Base-by-base conservation (phyloP, 306 rosid species). In the Morella rubra region DNA sequence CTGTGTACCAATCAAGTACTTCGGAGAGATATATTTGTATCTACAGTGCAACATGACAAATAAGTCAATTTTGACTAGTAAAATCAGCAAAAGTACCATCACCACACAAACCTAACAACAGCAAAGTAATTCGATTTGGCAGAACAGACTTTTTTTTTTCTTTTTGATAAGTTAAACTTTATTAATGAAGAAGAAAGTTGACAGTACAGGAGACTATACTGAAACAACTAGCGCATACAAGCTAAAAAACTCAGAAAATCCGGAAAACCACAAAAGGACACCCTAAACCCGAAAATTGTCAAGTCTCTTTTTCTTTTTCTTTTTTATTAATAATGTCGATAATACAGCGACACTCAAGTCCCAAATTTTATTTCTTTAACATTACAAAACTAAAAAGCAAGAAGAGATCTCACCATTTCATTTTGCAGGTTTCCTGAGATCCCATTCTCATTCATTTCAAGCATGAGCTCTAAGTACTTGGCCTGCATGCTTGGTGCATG, bases 401-500 rank as follows among this genome's bases (percentile, higher is more conserved):
- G 37, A 73, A 72, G 37, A 72, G 67, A 50, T 77, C 32, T 85
- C 83, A 96, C 99, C 99, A 96, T 92, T 89, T 96, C 99, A 85
- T 89, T 96, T 85, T 92, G 98, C 87, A 96, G 89, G 86, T 92
- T 91, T 68, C 96, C 91, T 12, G 99, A 96, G 67, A 96, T 85
- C 22, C 97, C 95, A 81, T 87, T 87, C 89, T 92, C 96, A 78
- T 96, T 86, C 99, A 96, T 91, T 53, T 97, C 96, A 86, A 96
- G 98, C 98, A 96, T 96, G 82, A 92, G 93, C 77, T 92, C 99
- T 78, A 96, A 82, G 86, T 96, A 96, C 41, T 81, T 91, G 72
- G 93, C 91, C 86, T 93, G 99, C 99, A 92, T 89, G 86, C 81
- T 91, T 53, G 98, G 97, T 84, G 99, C 93, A 85, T 86, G 99